These are phyloP conservation scores for Auriscalpium vulgare DNA, from an alignment of 768 basidiomycete species.

Conservation along the genomic window DNA sequence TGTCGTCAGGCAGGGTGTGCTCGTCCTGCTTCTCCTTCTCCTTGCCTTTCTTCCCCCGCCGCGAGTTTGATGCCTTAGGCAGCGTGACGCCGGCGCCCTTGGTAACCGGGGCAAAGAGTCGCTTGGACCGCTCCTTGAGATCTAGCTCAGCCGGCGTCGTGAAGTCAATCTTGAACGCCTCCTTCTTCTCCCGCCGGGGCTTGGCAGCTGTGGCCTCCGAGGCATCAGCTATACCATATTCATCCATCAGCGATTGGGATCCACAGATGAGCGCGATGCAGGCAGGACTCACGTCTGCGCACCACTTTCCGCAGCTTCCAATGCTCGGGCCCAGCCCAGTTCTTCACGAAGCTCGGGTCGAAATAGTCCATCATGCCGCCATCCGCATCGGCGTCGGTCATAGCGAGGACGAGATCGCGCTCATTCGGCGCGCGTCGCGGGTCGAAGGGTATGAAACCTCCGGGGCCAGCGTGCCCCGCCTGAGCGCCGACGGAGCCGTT, in stretches of 20 bases:
- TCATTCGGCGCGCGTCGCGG: slow-evolving; percentile 71
- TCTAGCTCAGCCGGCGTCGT: slow-evolving; percentile 49
- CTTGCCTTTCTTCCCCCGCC: slow-evolving; percentile 39
- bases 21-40: slow-evolving; percentile 60
- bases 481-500: slow-evolving; percentile 32
- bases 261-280: neutral
- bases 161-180: slow-evolving; percentile 80
- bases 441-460: slow-evolving; percentile 74
- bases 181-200: slow-evolving; percentile 66
- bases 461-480: slow-evolving; percentile 36
- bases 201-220: slow-evolving; percentile 42
- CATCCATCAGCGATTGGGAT: slow-evolving; percentile 3
- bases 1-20: slow-evolving; percentile 87
- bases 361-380: slow-evolving; percentile 80
- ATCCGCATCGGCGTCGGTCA: slow-evolving; percentile 62
- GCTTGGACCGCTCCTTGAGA: slow-evolving; percentile 53
- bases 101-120: slow-evolving; percentile 73
- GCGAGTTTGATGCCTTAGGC: slow-evolving; percentile 34
- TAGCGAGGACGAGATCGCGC: slow-evolving; percentile 78
- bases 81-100: slow-evolving; percentile 64
- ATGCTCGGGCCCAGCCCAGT: slow-evolving; percentile 98
- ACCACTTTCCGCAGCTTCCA: slow-evolving; percentile 90
- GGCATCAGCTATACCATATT: slow-evolving; percentile 33
- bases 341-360: slow-evolving; percentile 78
- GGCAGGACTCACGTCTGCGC: slow-evolving; percentile 52